phyloP scores from a whole-genome alignment of 441 rosid species.

The Gossypium trilobum region DNA sequence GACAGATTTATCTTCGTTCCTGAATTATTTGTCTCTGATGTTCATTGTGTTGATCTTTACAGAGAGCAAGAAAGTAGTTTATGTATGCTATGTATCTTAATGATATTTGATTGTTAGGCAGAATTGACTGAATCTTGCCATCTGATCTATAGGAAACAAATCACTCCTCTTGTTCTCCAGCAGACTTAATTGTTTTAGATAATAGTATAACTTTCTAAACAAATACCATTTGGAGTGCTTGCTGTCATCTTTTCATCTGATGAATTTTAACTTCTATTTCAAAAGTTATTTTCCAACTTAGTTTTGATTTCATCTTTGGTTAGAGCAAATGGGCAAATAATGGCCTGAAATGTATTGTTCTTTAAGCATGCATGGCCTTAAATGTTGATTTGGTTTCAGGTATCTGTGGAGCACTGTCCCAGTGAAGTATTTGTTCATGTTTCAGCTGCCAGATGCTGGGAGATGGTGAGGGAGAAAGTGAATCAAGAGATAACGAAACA shows the following conservation, averaged over 20 bases:
- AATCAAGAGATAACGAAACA: slow-evolving; percentile 85
- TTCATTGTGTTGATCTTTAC: neutral
- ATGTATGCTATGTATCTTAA: neutral
- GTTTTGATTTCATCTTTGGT: neutral
- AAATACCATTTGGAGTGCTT: neutral
- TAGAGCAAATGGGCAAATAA: neutral
- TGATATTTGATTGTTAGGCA: neutral
- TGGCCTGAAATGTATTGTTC: neutral
- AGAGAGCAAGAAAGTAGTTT: neutral
- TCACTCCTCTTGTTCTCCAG: neutral
- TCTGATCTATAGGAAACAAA: neutral
- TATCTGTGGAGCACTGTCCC: slow-evolving; percentile 63
- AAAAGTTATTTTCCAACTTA: neutral
- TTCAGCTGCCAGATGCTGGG: slow-evolving; percentile 92
- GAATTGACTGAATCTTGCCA: neutral
- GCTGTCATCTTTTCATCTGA: neutral
- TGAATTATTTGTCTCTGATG: neutral
- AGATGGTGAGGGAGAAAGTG: slow-evolving; percentile 90
- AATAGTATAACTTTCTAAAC: neutral
- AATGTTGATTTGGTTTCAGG: slow-evolving; percentile 41
- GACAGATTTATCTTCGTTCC: neutral
- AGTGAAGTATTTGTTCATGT: slow-evolving; percentile 78
- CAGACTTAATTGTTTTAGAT: neutral
- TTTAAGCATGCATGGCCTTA: slow-evolving; percentile 5
- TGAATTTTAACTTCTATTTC: neutral